phyloP scores from a whole-genome alignment of 257 asterid species.

The Solanum dulcamara region DNA sequence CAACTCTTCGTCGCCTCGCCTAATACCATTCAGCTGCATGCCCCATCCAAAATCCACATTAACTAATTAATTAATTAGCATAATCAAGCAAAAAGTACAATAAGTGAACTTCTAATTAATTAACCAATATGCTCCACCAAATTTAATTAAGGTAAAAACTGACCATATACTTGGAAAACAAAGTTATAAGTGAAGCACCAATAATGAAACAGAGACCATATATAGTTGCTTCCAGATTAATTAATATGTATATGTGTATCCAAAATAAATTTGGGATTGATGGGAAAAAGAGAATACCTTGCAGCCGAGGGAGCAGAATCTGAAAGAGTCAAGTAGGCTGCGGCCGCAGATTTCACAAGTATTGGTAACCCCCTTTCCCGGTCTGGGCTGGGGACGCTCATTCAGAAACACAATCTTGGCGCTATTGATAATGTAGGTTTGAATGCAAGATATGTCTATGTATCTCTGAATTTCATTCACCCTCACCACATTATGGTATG shows the following conservation, averaged over 20 bases:
- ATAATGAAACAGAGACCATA: neutral
- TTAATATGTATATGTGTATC: neutral
- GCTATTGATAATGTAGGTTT: conserved; percentile 39
- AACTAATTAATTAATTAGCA: neutral
- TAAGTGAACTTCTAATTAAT: too few relatives aligned
- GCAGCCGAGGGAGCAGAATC: conserved; percentile 55
- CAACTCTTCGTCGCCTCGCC: conserved; percentile 33
- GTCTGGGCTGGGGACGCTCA: conserved; percentile 42
- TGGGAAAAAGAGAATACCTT: conserved; percentile 18
- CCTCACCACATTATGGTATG: conserved; percentile 48
- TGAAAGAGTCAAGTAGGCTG: conserved; percentile 44
- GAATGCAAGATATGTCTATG: conserved; percentile 48
- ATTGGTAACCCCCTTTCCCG: conserved; percentile 45
- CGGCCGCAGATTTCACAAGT: conserved; percentile 47
- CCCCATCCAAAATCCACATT: neutral
- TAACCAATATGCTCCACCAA: too few relatives aligned
- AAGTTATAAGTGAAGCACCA: too few relatives aligned
- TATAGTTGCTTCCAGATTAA: neutral
- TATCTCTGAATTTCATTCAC: conserved; percentile 38
- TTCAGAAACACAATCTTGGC: conserved; percentile 45
- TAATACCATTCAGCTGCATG: conserved; percentile 43
- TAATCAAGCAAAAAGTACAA: too few relatives aligned
- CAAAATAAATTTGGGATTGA: too few relatives aligned
- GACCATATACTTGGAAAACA: neutral
- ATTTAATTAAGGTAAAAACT: neutral